phyloP scores from a whole-genome alignment of 345 rosid species.

The Trapa incisa region DNA sequence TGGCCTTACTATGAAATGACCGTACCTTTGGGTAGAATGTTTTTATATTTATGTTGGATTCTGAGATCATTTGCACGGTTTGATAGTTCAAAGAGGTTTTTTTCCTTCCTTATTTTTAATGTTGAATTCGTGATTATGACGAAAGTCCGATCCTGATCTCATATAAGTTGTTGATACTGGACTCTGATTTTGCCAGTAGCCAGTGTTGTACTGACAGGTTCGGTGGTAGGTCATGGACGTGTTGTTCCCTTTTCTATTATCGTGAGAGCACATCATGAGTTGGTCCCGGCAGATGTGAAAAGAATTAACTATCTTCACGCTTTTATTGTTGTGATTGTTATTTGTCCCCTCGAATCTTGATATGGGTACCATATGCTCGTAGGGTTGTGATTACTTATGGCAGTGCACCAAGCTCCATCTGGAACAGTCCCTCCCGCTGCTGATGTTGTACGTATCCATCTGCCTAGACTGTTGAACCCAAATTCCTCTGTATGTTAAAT shows the following conservation, averaged over 20 bases:
- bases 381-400: slow-evolving; percentile 21
- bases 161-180: not conserved
- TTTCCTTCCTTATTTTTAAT: too few species aligned
- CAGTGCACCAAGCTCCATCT: slow-evolving; percentile 35
- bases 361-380: not conserved
- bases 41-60: not conserved
- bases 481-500: not conserved
- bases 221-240: not conserved
- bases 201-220: not conserved
- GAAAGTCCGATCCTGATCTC: not conserved
- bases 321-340: slow-evolving; percentile 7
- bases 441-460: slow-evolving; percentile 15
- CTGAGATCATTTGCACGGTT: not conserved
- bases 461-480: slow-evolving; percentile 1
- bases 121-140: not conserved
- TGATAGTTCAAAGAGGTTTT: not conserved
- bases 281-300: not conserved
- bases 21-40: not conserved
- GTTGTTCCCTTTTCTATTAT: not conserved
- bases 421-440: slow-evolving; percentile 26
- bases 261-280: not conserved
- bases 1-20: not conserved
- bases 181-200: too few species aligned
- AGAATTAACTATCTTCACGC: not conserved
- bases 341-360: not conserved